Conservation (phyloP, 2,329 filamentous ascomycete species). For the Juglanconis sp. region DNA sequence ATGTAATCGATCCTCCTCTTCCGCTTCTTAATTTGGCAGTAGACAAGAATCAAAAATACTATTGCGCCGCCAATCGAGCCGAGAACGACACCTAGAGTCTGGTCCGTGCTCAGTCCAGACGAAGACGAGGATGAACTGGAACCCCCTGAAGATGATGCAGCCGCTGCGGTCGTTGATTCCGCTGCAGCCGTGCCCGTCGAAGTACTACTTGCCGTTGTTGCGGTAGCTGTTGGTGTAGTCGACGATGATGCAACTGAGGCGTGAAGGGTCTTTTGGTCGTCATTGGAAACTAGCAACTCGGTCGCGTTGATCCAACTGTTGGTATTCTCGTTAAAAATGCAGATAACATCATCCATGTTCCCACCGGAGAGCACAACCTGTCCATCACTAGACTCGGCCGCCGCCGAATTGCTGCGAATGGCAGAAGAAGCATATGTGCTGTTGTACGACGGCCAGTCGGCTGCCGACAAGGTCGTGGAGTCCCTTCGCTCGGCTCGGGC, state of each 20-base stretch:
- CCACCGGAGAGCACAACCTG: constrained; percentile 79
- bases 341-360: constrained; percentile 61
- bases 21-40: constrained; percentile 64
- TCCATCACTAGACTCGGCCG: constrained; percentile 65
- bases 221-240: constrained; percentile 21
- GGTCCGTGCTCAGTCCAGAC: constrained; percentile 35
- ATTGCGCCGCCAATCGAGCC: constrained; percentile 77
- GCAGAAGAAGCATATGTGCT: constrained; percentile 63
- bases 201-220: constrained; percentile 27
- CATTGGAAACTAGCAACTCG: constrained; percentile 51
- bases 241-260: constrained; percentile 29
- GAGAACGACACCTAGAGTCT: constrained; percentile 77
- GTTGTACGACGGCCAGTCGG: constrained; percentile 77
- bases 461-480: constrained; percentile 46
- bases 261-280: constrained; percentile 36
- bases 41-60: constrained; percentile 65
- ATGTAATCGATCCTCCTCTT: constrained; percentile 53
- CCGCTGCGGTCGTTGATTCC: constrained; percentile 23
- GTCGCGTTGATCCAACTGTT: constrained; percentile 79
- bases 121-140: constrained; percentile 26
- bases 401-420: constrained; percentile 64
- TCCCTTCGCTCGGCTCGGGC: constrained; percentile 29
- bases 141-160: constrained; percentile 19
- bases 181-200: constrained; percentile 24
- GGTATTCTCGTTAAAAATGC: constrained; percentile 70